Conservation (phyloP, 306 rosid genomes). For the Castanea mollissima region DNA sequence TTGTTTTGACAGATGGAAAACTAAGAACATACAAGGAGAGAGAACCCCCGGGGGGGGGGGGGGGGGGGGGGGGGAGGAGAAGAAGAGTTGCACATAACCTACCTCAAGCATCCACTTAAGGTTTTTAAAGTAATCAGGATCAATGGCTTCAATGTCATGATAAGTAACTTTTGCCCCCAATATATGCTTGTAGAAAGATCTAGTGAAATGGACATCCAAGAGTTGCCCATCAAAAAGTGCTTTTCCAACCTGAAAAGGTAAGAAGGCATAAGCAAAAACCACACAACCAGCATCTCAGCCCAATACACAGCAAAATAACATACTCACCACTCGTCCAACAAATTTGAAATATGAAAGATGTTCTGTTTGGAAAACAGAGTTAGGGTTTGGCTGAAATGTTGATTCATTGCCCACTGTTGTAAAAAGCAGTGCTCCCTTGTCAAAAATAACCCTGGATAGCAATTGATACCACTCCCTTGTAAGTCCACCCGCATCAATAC, state of each 20-base stretch:
- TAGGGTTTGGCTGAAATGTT: conserved; percentile 96
- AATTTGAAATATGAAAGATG: conserved; percentile 97
- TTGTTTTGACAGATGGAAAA: not conserved
- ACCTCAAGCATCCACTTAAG: conserved; percentile 99
- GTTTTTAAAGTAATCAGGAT: conserved; percentile 84
- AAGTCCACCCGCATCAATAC: conserved; percentile 97
- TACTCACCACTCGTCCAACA: conserved; percentile 97
- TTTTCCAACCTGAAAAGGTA: conserved; percentile 78
- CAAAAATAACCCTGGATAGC: conserved; percentile 91
- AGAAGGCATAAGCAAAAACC: conserved; percentile 23
- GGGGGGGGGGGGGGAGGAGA: not conserved
- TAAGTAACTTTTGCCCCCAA: conserved; percentile 89
- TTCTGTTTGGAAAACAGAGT: conserved; percentile 94
- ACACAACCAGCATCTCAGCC: conserved; percentile 10
- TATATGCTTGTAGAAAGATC: conserved; percentile 95
- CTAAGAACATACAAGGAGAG: conserved; percentile 6
- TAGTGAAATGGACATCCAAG: conserved; percentile 95
- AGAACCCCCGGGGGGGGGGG: not conserved
- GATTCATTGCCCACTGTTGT: conserved; percentile 96
- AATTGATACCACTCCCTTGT: conserved; percentile 97
- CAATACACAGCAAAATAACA: conserved; percentile 17
- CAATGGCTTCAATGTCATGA: conserved; percentile 97
- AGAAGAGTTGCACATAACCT: conserved; percentile 15
- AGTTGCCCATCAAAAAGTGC: conserved; percentile 94
- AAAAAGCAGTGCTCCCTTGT: conserved; percentile 92